Evolutionary conservation across 2,329 filamentous ascomycete genomes (phyloP).

Genomic region (Drechslerella stenobrocha): DNA sequence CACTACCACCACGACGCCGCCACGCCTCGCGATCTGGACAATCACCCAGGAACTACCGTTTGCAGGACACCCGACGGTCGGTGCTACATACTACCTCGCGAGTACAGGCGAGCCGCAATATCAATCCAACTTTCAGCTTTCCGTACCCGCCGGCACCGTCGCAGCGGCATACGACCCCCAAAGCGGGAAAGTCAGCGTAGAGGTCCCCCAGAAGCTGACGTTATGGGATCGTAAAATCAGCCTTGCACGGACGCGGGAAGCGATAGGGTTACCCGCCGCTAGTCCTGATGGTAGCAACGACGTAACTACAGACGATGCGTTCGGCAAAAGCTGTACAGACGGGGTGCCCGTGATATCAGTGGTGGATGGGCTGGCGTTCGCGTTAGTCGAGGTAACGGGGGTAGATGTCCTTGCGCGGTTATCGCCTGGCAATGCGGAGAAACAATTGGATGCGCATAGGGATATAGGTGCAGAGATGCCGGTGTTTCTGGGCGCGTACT

Average conservation of each 20-base stretch:
- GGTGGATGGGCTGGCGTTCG: slow-evolving; percentile 74
- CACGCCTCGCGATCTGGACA: slow-evolving; percentile 66
- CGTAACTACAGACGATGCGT: slow-evolving; percentile 51
- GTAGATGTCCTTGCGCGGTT: slow-evolving; percentile 62
- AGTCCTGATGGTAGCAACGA: neutral
- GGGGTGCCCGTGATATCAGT: slow-evolving; percentile 64
- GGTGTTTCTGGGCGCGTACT: slow-evolving; percentile 63
- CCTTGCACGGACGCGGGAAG: slow-evolving; percentile 1
- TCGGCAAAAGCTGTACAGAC: slow-evolving; percentile 56
- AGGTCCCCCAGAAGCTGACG: slow-evolving; percentile 21
- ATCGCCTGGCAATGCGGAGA: slow-evolving; percentile 8
- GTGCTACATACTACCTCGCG: slow-evolving; percentile 61
- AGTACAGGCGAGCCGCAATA: slow-evolving; percentile 11
- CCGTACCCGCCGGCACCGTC: slow-evolving; percentile 60
- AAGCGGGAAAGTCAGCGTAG: slow-evolving; percentile 51
- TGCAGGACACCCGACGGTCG: slow-evolving; percentile 67
- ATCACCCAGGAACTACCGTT: slow-evolving; percentile 63
- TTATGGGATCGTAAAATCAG: slow-evolving; percentile 13
- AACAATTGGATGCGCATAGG: slow-evolving; percentile 25
- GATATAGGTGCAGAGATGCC: slow-evolving; percentile 15
- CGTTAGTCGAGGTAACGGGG: slow-evolving; percentile 66
- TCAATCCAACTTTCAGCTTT: slow-evolving; percentile 54
- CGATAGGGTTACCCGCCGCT: slow-evolving; percentile 17
- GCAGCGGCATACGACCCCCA: neutral
- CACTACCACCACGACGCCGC: slow-evolving; percentile 57